These are phyloP conservation scores for Penicillium corylophilum DNA, from an alignment of 2,329 filamentous ascomycete genomes.

Conservation along the genomic window DNA sequence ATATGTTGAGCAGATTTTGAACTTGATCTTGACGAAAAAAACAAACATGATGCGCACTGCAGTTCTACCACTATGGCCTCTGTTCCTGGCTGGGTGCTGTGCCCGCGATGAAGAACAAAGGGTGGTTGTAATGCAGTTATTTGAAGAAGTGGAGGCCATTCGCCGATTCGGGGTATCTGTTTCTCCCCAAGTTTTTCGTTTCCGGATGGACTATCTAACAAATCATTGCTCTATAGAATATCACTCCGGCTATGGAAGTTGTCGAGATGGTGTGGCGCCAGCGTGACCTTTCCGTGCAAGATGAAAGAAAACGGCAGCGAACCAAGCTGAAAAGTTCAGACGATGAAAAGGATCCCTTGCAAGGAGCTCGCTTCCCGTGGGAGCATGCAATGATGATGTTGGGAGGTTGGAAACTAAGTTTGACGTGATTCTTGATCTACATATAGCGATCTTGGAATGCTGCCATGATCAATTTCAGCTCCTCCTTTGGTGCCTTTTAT, in stretches of 20 bases:
- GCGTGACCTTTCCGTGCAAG: conserved; percentile 22
- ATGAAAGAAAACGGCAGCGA: conserved; percentile 17
- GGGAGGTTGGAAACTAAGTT: conserved; percentile 27
- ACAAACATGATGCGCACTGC: conserved; percentile 24
- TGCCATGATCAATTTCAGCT: no score
- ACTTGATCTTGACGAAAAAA: conserved; percentile 16
- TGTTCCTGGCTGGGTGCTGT: conserved; percentile 30
- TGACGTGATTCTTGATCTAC: no score
- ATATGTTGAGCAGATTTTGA: conserved; percentile 18
- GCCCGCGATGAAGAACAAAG: conserved; percentile 20
- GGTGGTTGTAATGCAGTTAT: conserved; percentile 23
- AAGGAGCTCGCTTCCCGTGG: conserved; percentile 21
- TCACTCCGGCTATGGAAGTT: conserved; percentile 26
- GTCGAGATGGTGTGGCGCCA: conserved; percentile 31
- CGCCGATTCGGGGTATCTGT: conserved; percentile 23
- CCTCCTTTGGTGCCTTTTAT: no score
- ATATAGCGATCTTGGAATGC: no score
- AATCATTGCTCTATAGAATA: conserved; percentile 16
- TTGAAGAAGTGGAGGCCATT: conserved; percentile 21
- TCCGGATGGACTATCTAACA: neutral
- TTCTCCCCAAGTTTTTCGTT: neutral
- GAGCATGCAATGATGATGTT: conserved; percentile 26
- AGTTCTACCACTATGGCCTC: conserved; percentile 26
- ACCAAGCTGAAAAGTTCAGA: neutral
- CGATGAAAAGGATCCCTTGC: neutral